Evolutionary conservation across 169 alveolate genomes (phyloP), one percentile per base, ranked within the genome.

Genomic region (Babesia ovata): DNA sequence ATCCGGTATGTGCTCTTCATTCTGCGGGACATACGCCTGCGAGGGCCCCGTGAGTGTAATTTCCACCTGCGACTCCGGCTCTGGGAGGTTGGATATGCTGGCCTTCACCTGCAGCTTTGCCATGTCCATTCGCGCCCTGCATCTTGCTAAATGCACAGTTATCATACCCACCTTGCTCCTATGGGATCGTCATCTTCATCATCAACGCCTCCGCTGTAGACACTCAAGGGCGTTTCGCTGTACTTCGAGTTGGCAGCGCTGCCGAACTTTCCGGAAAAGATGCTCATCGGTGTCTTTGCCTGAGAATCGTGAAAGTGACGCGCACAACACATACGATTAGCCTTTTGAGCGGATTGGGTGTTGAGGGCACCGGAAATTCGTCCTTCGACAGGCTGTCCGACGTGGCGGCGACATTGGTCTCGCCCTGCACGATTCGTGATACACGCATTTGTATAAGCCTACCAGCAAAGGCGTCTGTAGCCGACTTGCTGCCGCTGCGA

Each of bases 21-120:
- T 65, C 7, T 49, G 46, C 54, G 33, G 62, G 14, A 82, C 85
- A 3, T 19, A 13, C 21, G 33, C 73, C 44, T 16, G 24, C 2
- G 81, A 84, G 9, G 28, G 12, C 12, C 49, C 49, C 4, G 89
- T 72, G 13, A 88, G 50, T 53, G 87, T 75, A 4, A 89, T 65
- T 61, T 89, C 93, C 21, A 89, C 86, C 17, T 77, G 71, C 42
- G 85, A 76, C 50, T 78, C 85, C 48, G 91, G 92, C 69, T 61
- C 70, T 10, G 93, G 93, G 42, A 89, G 70, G 75, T 89, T 86
- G 0, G 93, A 78, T 22, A 89, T 36, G 36, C 91, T 86, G 7
- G 93, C 86, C 69, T 83, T 85, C 24, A 89, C 91, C 67, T 76
- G 90, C 46, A 89, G 49, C 57, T 84, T 89, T 13, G 93, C 93